Base-by-base conservation (phyloP, 2,329 filamentous ascomycete genomes). In the Alternaria gaisen region DNA sequence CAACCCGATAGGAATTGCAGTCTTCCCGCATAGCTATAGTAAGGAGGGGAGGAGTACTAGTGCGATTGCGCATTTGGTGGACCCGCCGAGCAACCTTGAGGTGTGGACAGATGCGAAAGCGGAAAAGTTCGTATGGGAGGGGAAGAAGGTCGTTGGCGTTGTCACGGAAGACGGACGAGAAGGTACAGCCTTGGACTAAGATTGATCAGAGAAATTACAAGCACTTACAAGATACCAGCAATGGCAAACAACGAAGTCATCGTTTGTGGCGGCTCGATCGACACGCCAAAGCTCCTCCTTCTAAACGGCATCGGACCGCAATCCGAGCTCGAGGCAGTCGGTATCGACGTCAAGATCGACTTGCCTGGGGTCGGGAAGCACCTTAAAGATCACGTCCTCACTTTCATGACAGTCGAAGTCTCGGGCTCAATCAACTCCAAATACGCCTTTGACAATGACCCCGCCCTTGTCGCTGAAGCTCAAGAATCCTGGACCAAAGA, bases 71-170 rank as follows among this genome's bases (percentile, higher is more conserved):
- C 72, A 78, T 72, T 61, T 79, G 53, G 68, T 81, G 12, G 78
- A 80, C 3, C 44, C 69, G 0, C 84, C 84, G 0, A 69, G 77
- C 0, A 90, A 89, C 60, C 72, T 90, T 40, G 83, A 81, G 0
- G 77, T 89, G 26, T 62, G 85, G 60, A 85, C 84, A 4, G 73
- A 82, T 20, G 73, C 83, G 0, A 79, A 80, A 2, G 84, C 88
- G 18, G 56, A 70, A n/a, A 63, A 53, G 14, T 57, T 79, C 16
- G 24, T 66, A 43, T 75, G 74, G 61, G 65, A 71, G 16, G 75
- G 74, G 3, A 66, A 66, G 22, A 73, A 47, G 28, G 72, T 77
- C 8, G 57, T 70, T 9, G 76, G 75, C 9, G 67, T 79, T 53
- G 61, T 69, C 40, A 68, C 68, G 10, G 66, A 50, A 5, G 71